Conservation (phyloP, 2,329 filamentous ascomycete genomes). For the Ophiostoma sp. region DNA sequence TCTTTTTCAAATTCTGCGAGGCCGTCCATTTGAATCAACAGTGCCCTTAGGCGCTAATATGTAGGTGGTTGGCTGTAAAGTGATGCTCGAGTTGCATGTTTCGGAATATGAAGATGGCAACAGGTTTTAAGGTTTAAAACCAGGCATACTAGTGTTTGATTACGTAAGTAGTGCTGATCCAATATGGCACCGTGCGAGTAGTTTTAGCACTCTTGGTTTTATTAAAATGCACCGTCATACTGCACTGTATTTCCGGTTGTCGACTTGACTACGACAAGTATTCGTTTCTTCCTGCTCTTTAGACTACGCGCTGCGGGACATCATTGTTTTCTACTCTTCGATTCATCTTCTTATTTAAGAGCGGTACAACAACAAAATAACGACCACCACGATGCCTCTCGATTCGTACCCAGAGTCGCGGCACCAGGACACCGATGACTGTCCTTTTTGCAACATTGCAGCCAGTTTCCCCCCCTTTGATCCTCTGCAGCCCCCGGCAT, state of each 20-base stretch:
- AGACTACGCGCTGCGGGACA: background rate
- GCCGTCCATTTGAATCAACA: conserved; percentile 26
- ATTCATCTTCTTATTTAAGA: background rate
- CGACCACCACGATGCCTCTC: conserved; percentile 10
- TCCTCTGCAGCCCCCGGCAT: conserved; percentile 39
- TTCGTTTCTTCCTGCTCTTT: background rate
- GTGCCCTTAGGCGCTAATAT: background rate
- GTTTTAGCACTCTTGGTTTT: too few species aligned
- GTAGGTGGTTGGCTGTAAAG: background rate
- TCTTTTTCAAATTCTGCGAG: conserved; percentile 37
- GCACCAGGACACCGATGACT: conserved; percentile 33
- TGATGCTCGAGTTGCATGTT: background rate
- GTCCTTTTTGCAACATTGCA: conserved; percentile 60
- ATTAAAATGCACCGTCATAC: too few species aligned
- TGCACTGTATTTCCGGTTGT: too few species aligned
- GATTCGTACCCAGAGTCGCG: background rate
- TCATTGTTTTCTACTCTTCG: background rate
- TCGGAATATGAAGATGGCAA: background rate
- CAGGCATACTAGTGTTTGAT: background rate
- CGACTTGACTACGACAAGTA: too few species aligned
- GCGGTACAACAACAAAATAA: background rate
- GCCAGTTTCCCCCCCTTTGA: conserved; percentile 44
- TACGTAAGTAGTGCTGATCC: background rate
- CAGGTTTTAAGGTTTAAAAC: background rate
- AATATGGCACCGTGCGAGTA: too few species aligned